phyloP scores from a whole-genome alignment of 2,329 filamentous ascomycete genomes.

The Dothideomycetidae sp. region DNA sequence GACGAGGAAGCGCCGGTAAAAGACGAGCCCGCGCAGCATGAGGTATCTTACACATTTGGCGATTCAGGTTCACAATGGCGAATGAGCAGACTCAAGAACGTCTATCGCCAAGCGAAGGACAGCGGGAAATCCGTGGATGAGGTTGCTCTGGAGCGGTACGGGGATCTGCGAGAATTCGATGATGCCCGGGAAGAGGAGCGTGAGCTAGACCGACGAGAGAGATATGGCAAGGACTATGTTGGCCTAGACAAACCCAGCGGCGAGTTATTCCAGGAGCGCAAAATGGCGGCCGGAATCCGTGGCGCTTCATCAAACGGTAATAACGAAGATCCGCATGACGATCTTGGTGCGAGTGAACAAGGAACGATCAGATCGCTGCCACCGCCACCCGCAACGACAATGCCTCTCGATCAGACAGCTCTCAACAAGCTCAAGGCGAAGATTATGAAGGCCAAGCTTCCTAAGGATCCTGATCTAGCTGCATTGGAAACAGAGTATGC shows the following conservation, averaged over 20 bases:
- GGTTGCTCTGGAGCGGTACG: conserved; percentile 73
- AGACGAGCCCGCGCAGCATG: conserved; percentile 40
- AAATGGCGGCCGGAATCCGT: conserved; percentile 42
- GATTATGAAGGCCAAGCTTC: conserved; percentile 90
- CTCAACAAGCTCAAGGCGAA: conserved; percentile 85
- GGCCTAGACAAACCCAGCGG: conserved; percentile 78
- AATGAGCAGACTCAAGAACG: conserved; percentile 83
- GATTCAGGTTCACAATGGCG: conserved; percentile 86
- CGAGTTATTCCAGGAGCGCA: conserved; percentile 68
- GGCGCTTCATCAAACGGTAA: conserved; percentile 17
- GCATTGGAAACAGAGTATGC: conserved; percentile 77
- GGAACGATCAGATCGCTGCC: conserved; percentile 45
- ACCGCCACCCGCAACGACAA: conserved; percentile 33
- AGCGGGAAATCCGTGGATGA: conserved; percentile 61
- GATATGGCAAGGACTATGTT: conserved; percentile 74
- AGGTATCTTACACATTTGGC: conserved; percentile 73
- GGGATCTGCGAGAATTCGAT: conserved; percentile 71
- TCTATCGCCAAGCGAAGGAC: conserved; percentile 68
- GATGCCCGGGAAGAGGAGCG: conserved; percentile 83
- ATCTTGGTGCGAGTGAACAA: conserved; percentile 30
- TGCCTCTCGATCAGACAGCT: conserved; percentile 56
- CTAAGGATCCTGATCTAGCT: conserved; percentile 57
- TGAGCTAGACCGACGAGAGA: conserved; percentile 70
- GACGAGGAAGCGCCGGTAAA: conserved; percentile 28
- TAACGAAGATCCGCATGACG: conserved; percentile 19